Evolutionary conservation across 1,284 basidiomycete species (phyloP), one percentile per base, ranked within the genome.

Genomic region (Leccinum glutinopallens): DNA sequence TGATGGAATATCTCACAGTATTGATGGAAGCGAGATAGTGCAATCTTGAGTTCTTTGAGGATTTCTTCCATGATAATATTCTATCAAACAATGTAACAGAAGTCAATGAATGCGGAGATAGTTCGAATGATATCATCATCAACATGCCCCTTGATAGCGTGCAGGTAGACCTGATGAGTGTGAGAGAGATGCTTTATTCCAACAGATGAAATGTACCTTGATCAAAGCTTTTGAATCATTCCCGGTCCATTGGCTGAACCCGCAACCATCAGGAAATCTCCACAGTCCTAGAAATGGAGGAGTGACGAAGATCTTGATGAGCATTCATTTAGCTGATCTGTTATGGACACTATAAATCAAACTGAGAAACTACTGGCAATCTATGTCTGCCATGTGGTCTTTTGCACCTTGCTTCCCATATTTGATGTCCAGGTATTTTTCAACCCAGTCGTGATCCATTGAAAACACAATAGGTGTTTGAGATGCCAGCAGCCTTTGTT

Each of bases 171-270:
- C 65, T 65, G 29, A 25, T 17, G 29, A 54, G 49, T 25, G 22
- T 22, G 49, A 15, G 9, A 15, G 13, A 29, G 22, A 22, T 29
- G 13, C 37, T 22, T 29, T 29, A 29, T 25, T 53, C 25, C 7
- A 29, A 53, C 5, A 53, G 51, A 54, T 29, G 4, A 25, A 25
- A 55, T 15, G 4, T 46, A 65, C 67, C 61, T 68, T 68, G 60
- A 68, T 68, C 9, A 68, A 12, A 1, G 54, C 67, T 53, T 68
- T 68, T n/a, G 59, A 68, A 37, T 68, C 55, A 12, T 68, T 51
- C 9, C 67, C 51, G 5, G 67, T 59, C 67, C 63, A 68, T 19
- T 68, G 64, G 15, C 7, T 54, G 37, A 68, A 68, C 12, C 67
- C 55, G 1, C 12, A 8, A 1, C 67, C 63, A 22, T 68, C 59